Percentiles rank a stretch among this genome's conserved stretches.
phyloP scores from a whole-genome alignment of 2,329 filamentous ascomycete species.

The Diplocarpon mali region DNA sequence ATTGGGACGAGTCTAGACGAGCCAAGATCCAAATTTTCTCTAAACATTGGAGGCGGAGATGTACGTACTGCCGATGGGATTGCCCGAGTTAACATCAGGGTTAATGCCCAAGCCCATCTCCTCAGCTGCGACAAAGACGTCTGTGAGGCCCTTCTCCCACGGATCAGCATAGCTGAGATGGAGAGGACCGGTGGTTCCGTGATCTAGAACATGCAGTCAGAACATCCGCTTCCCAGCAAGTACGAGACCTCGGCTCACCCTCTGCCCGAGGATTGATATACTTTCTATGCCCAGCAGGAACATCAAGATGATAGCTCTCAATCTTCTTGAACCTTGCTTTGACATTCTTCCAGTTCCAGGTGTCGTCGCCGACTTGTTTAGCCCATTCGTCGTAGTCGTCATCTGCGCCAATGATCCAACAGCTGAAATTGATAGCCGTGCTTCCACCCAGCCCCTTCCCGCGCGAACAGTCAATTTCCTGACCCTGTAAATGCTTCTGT shows the following conservation, averaged over 20 bases:
- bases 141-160: constrained; percentile 38
- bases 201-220: constrained; percentile 25
- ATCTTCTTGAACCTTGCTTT: constrained; percentile 39
- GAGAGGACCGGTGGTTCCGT: constrained; percentile 39
- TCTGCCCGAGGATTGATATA: constrained; percentile 35
- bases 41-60: too few relatives aligned
- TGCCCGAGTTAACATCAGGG: constrained; percentile 45
- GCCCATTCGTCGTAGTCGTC: constrained; percentile 53
- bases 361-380: constrained; percentile 40
- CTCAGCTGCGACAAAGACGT: constrained; percentile 36
- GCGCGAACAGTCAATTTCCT: constrained; percentile 25
- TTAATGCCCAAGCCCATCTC: constrained; percentile 39
- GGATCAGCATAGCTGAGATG: constrained; percentile 37
- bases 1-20: too few relatives aligned
- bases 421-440: constrained; percentile 31
- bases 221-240: too few relatives aligned
- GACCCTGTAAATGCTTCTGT: constrained; percentile 18
- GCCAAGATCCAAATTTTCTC: too few relatives aligned
- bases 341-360: constrained; percentile 43
- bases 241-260: constrained; percentile 1
- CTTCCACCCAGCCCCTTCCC: constrained; percentile 31
- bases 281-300: constrained; percentile 31
- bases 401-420: constrained; percentile 41
- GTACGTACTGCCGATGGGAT: constrained; percentile 37
- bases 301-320: constrained; percentile 39